phyloP scores from a whole-genome alignment of 78 protist species.

The Guillardia theta region DNA sequence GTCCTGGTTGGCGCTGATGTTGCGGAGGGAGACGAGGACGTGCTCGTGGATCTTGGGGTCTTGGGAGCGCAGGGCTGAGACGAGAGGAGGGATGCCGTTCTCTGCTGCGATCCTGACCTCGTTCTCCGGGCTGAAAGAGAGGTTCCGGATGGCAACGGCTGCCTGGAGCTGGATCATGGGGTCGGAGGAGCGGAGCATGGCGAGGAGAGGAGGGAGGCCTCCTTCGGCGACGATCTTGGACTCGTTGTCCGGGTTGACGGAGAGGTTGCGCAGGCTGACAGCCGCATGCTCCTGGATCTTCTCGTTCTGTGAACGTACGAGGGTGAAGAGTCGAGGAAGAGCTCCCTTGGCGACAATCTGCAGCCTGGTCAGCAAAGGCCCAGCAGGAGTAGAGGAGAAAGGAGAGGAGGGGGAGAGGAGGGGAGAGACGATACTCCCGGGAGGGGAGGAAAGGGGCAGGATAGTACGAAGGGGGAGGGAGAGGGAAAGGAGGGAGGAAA shows the following conservation, averaged over 20 bases:
- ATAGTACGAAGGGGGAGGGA: too few relatives aligned
- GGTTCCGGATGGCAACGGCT: constrained; percentile 28
- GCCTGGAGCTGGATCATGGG: constrained; percentile 20
- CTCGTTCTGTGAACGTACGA: neutral
- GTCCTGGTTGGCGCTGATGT: constrained; percentile 22
- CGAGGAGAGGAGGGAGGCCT: neutral
- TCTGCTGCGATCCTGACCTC: constrained; percentile 21
- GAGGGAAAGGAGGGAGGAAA: too few relatives aligned
- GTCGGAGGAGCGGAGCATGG: constrained; percentile 26
- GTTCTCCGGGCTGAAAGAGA: constrained; percentile 30
- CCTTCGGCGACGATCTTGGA: constrained; percentile 9
- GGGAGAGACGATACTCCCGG: too few relatives aligned
- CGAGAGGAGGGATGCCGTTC: constrained; percentile 41
- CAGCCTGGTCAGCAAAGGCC: too few relatives aligned
- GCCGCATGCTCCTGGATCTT: constrained; percentile 12
- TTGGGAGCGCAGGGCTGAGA: constrained; percentile 28
- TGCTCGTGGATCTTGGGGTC: constrained; percentile 35
- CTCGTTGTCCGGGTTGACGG: constrained; percentile 50
- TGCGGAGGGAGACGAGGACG: constrained; percentile 34
- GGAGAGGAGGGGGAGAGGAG: too few relatives aligned
- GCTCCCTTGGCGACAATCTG: constrained; percentile 13
- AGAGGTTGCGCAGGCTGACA: constrained; percentile 20
- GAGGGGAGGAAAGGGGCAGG: too few relatives aligned
- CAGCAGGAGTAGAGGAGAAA: too few relatives aligned
- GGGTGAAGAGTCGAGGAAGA: constrained; percentile 7